Evolutionary conservation across 441 rosid genomes (phyloP).

Genomic region (Arabidopsis hybrid): DNA sequence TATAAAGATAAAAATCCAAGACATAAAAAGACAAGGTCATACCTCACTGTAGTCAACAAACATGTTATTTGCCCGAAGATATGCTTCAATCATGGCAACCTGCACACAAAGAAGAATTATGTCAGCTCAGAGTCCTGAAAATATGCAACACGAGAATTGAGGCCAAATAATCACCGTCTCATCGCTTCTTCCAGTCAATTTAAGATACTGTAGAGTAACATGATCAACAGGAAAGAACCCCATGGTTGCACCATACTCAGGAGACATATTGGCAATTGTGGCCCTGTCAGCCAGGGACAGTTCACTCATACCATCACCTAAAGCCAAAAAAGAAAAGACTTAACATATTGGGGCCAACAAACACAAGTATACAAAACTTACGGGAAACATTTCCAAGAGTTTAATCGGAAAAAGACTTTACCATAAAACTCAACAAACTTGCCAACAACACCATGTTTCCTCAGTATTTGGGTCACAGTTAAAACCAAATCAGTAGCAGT

Average conservation of each 20-base stretch:
- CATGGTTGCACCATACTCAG: constrained; percentile 99
- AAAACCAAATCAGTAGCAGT: constrained; percentile 98
- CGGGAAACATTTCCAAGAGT: background rate
- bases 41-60: constrained; percentile 95
- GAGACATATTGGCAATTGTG: constrained; percentile 99
- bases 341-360: background rate
- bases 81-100: constrained; percentile 96
- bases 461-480: constrained; percentile 94
- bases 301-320: constrained; percentile 92
- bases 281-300: constrained; percentile 98
- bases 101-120: constrained; percentile 41
- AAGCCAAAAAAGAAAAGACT: constrained; percentile 25
- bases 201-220: constrained; percentile 91
- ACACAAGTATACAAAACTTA: background rate
- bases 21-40: constrained; percentile 3
- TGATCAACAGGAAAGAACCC: constrained; percentile 99
- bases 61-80: constrained; percentile 95
- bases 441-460: constrained; percentile 99
- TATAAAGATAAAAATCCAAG: background rate
- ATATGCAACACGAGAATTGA: background rate
- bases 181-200: constrained; percentile 95
- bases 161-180: constrained; percentile 71
- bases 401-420: constrained; percentile 44
- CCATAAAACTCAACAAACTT: constrained; percentile 99
- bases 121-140: constrained; percentile 29